A percentile compares a stretch with the other conserved stretches of the same genome.
These are phyloP conservation scores for Lactarius vividus DNA, from an alignment of 768 basidiomycete species.

Conservation along the genomic window DNA sequence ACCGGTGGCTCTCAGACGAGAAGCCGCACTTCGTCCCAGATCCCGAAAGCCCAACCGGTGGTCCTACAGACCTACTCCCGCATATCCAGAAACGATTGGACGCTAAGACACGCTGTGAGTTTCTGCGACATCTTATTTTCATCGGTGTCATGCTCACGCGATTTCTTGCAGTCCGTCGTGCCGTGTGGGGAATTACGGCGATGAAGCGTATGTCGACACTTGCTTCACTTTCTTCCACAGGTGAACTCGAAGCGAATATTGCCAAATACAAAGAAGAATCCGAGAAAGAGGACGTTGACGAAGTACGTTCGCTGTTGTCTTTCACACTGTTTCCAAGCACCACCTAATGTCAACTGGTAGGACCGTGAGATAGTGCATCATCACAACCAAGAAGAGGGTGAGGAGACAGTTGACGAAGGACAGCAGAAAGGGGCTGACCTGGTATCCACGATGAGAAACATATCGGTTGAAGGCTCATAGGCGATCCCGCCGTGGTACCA, in stretches of 20 bases:
- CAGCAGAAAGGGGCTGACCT: slow-evolving; percentile 2
- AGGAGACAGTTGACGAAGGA: neutral
- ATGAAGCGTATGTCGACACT: slow-evolving; percentile 74
- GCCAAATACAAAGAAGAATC: slow-evolving; percentile 78
- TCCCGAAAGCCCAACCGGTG: slow-evolving; percentile 52
- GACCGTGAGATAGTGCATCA: slow-evolving; percentile 21
- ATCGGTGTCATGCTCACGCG: slow-evolving; percentile 13
- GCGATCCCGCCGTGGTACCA: neutral
- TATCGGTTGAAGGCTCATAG: slow-evolving; percentile 13
- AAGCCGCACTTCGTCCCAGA: slow-evolving; percentile 71
- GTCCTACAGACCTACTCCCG: slow-evolving; percentile 77
- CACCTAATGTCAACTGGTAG: slow-evolving; percentile 6
- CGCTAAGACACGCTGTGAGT: slow-evolving; percentile 48
- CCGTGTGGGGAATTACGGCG: slow-evolving; percentile 82
- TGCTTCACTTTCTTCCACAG: slow-evolving; percentile 44
- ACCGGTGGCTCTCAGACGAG: slow-evolving; percentile 76
- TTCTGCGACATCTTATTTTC: neutral
- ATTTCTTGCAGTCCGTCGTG: slow-evolving; percentile 69
- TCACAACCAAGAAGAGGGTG: slow-evolving; percentile 17
- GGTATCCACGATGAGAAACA: neutral
- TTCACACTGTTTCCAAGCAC: neutral
- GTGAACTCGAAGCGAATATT: slow-evolving; percentile 56
- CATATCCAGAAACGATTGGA: slow-evolving; percentile 88
- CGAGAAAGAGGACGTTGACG: slow-evolving; percentile 45
- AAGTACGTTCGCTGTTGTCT: slow-evolving; percentile 22